phyloP scores from a whole-genome alignment of 1,284 basidiomycete genomes.

The Ustanciosporium gigantosporum region DNA sequence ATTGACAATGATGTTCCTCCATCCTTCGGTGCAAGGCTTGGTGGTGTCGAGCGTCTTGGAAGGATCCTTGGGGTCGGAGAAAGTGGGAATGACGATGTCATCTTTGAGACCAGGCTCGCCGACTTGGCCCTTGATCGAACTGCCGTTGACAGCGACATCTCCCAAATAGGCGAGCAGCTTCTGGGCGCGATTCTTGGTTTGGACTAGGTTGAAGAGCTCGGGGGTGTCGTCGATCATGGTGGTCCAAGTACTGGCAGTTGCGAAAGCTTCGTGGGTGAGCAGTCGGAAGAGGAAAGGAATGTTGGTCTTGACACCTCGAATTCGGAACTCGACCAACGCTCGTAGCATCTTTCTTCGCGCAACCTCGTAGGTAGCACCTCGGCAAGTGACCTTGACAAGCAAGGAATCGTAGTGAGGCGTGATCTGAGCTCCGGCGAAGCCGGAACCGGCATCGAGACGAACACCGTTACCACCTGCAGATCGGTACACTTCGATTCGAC shows the following conservation, averaged over 20 bases:
- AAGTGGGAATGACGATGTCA: constrained; percentile 81
- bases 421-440: constrained; percentile 98
- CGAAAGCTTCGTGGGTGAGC: constrained; percentile 95
- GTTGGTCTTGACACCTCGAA: constrained; percentile 94
- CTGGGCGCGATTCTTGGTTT: constrained; percentile 97
- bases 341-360: constrained; percentile 98
- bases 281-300: constrained; percentile 99
- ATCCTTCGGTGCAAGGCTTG: constrained; percentile 82
- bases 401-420: constrained; percentile 99
- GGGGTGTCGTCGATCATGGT: constrained; percentile 90
- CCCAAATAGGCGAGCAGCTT: constrained; percentile 96
- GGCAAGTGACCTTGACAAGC: constrained; percentile 94
- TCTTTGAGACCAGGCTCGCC: constrained; percentile 93
- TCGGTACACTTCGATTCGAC: constrained; percentile 98
- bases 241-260: constrained; percentile 93
- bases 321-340: constrained; percentile 97
- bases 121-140: constrained; percentile 87
- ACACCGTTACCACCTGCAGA: constrained; percentile 99
- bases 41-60: constrained; percentile 76
- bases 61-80: constrained; percentile 78
- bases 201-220: constrained; percentile 96
- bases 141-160: constrained; percentile 96
- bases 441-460: constrained; percentile 92
- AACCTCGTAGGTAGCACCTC: constrained; percentile 96
- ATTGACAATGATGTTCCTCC: constrained; percentile 98